phyloP scores from a whole-genome alignment of 352 stramenopile species.

The Phytophthora tentaculata region DNA sequence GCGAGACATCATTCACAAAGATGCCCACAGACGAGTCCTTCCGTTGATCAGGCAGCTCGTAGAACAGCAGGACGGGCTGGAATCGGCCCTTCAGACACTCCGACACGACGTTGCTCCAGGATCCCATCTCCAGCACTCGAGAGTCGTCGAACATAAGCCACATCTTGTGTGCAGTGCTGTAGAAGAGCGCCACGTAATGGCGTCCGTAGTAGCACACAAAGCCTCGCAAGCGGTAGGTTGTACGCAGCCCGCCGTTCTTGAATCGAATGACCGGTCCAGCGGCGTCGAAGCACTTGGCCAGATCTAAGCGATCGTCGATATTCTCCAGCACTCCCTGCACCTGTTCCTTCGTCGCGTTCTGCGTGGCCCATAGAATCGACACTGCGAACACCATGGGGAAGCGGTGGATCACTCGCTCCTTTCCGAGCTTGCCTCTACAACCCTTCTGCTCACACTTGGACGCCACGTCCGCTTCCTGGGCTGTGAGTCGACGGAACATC shows the following conservation, averaged over 20 bases:
- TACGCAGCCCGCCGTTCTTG: constrained; percentile 72
- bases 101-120: constrained; percentile 75
- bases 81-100: constrained; percentile 85
- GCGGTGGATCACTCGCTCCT: constrained; percentile 82
- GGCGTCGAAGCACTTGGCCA: constrained; percentile 79
- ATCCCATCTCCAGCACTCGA: constrained; percentile 75
- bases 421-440: constrained; percentile 68
- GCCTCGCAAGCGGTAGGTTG: constrained; percentile 77
- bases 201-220: constrained; percentile 89
- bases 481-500: constrained; percentile 67
- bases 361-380: constrained; percentile 83
- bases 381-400: constrained; percentile 90
- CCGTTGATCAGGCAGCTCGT: constrained; percentile 81
- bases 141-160: constrained; percentile 90
- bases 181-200: constrained; percentile 87
- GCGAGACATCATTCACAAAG: constrained; percentile 40
- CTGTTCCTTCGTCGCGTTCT: constrained; percentile 75
- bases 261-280: constrained; percentile 72
- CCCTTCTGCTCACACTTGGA: constrained; percentile 59
- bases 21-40: constrained; percentile 85
- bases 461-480: constrained; percentile 61
- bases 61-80: constrained; percentile 85
- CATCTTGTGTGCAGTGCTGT: constrained; percentile 86
- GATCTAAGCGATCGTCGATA: constrained; percentile 69
- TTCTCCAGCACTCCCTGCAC: constrained; percentile 71